These are phyloP conservation scores for Epichloe bromicola DNA, from an alignment of 2,329 filamentous ascomycete species.

Conservation along the genomic window DNA sequence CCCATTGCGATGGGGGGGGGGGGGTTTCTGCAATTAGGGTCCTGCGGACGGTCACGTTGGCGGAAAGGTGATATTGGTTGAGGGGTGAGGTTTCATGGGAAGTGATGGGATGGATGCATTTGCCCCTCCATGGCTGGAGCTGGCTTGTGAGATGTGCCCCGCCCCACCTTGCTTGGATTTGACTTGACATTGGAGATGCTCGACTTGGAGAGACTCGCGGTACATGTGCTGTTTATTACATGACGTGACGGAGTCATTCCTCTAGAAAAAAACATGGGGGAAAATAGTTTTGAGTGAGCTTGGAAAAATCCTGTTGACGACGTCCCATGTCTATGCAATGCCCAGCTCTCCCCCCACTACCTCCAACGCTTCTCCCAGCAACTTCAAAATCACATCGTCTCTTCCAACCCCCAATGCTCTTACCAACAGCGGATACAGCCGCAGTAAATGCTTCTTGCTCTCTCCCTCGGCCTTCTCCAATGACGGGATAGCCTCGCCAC, in stretches of 20 bases:
- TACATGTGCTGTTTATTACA: no score
- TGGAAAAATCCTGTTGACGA: no score
- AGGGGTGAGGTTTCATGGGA: no score
- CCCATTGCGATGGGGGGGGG: conserved; percentile 46
- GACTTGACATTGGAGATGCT: no score
- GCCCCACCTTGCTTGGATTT: no score
- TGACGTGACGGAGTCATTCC: no score
- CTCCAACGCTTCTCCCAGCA: conserved; percentile 47
- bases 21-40: background rate
- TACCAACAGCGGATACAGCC: conserved; percentile 67
- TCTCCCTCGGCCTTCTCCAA: conserved; percentile 37
- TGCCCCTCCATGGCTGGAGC: background rate
- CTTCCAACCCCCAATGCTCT: conserved; percentile 44
- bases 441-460: conserved; percentile 60
- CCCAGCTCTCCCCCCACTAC: conserved; percentile 44
- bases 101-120: background rate
- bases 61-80: background rate
- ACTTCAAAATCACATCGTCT: conserved; percentile 45
- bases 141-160: background rate
- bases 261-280: background rate
- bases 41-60: background rate
- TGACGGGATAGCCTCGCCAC: conserved; percentile 54
- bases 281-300: no score
- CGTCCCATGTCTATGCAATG: conserved; percentile 4
- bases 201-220: no score